Conservation (phyloP, 1,284 basidiomycete genomes). For the Malassezia caprae region DNA sequence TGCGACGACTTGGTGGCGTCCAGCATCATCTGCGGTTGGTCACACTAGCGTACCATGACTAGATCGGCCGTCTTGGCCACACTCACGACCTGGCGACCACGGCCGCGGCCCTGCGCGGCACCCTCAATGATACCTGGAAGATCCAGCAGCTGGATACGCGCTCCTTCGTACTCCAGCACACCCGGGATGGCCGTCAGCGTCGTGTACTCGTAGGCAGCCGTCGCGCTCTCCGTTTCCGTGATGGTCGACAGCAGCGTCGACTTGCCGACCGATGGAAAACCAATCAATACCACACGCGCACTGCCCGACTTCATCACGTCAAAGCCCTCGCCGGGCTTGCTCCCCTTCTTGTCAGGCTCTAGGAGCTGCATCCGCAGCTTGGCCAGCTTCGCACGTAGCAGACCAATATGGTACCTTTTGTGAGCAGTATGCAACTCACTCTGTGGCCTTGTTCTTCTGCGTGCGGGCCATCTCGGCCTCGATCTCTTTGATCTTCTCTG, state of each 20-base stretch:
- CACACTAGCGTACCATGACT: conserved; percentile 52
- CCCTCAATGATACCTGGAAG: conserved; percentile 96
- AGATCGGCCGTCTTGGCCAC: conserved; percentile 82
- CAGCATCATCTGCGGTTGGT: conserved; percentile 59
- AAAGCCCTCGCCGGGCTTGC: conserved; percentile 40
- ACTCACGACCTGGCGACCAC: conserved; percentile 83
- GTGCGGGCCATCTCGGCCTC: conserved; percentile 82
- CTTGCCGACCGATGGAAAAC: conserved; percentile 66
- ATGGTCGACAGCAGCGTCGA: conserved; percentile 83
- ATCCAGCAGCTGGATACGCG: conserved; percentile 56
- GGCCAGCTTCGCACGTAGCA: conserved; percentile 40
- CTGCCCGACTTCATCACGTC: conserved; percentile 43
- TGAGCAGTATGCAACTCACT: conserved; percentile 18
- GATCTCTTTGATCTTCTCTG: conserved; percentile 73
- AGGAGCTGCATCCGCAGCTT: conserved; percentile 42
- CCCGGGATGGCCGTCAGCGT: conserved; percentile 59
- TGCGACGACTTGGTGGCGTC: conserved; percentile 94
- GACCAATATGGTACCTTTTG: conserved; percentile 36
- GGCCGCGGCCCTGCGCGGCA: conserved; percentile 66
- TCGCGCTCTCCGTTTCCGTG: conserved; percentile 76
- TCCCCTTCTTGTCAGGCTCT: conserved; percentile 35
- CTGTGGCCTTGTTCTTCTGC: conserved; percentile 51
- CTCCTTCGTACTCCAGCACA: conserved; percentile 52
- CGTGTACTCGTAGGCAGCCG: conserved; percentile 92
- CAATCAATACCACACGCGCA: conserved; percentile 70